A percentile compares a stretch with the other conserved stretches of the same genome.
Conservation (phyloP, 106 monocot genomes). For the Dendrobium nobile region DNA sequence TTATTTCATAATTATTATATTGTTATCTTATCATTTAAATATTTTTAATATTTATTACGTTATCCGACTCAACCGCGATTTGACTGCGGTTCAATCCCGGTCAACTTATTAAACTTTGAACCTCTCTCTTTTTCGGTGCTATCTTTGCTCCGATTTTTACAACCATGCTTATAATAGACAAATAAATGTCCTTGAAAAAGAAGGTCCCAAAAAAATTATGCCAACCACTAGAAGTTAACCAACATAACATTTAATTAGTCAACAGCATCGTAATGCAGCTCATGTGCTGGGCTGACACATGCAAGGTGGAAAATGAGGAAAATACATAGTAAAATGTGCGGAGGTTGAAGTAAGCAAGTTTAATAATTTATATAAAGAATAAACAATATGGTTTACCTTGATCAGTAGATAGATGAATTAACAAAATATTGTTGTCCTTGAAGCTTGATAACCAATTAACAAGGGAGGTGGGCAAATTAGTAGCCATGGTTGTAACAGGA, state of each 20-base stretch:
- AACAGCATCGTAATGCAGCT: background rate
- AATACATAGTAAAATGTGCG: background rate
- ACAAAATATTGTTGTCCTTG: conserved; percentile 23
- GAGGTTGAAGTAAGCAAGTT: background rate
- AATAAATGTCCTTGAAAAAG: too few species aligned
- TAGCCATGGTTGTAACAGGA: conserved; percentile 69
- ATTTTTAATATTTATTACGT: too few species aligned
- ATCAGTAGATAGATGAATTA: conserved; percentile 95
- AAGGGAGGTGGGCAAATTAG: conserved; percentile 64
- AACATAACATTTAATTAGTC: background rate
- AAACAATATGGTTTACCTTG: conserved; percentile 43
- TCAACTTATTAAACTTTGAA: too few species aligned
- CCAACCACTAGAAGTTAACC: background rate
- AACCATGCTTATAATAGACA: too few species aligned
- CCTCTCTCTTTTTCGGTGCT: too few species aligned
- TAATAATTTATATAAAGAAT: background rate
- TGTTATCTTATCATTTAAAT: too few species aligned
- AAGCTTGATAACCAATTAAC: conserved; percentile 68
- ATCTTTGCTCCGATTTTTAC: too few species aligned
- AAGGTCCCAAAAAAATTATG: background rate
- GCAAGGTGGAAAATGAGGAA: background rate
- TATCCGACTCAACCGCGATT: too few species aligned
- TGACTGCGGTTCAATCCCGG: too few species aligned
- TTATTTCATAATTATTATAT: too few species aligned
- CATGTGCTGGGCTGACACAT: background rate